Base-by-base conservation (phyloP, 1,139 yeast genomes). In the Scheffersomyces quercinus region DNA sequence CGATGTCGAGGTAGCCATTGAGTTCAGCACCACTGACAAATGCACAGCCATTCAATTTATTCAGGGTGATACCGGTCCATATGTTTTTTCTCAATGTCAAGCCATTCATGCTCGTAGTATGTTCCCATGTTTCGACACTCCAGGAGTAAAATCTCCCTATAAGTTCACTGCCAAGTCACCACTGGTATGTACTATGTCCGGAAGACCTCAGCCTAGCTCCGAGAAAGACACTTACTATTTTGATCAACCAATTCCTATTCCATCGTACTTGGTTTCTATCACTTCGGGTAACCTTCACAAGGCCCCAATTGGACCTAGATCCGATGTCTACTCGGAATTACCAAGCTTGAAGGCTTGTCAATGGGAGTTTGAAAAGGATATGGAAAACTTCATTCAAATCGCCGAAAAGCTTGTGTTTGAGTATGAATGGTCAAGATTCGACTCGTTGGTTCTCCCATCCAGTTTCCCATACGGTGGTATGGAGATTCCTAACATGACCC, bases 121-220 rank as follows among this genome's bases (percentile, higher is more conserved):
- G 50, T 69, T 70, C 47, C 77, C 77, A 4, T 68, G 76, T 48
- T 71, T 71, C 49, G 77, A 71, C 51, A 70, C 75, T 8, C 77
- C 77, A 2, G 69, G 66, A 0, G 65, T 68, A 28, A 71, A 71
- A 44, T 63, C 68, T 2, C 56, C 67, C 1, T 70, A 59, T 49
- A 53, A 51, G 37, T 65, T 65, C 47, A 53, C 49, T n/a, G 69
- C 65, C 12, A 51, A 50, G 7, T 69, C 75, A 2, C 67, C 70
- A 4, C 58, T 55, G 38, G 62, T 62, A 4, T 59, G 63, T 3
- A 59, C 71, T 41, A 70, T 70, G 75, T 62, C 71, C 3, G 77
- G 75, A 3, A 60, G 69, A 42, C 68, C 68, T 4, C 50, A 48
- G 20, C 44, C 46, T 29, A 36, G 41, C 12, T 14, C 32, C 9